Conservation (phyloP, 2,329 filamentous ascomycete genomes). For the Colletotrichum sp. region DNA sequence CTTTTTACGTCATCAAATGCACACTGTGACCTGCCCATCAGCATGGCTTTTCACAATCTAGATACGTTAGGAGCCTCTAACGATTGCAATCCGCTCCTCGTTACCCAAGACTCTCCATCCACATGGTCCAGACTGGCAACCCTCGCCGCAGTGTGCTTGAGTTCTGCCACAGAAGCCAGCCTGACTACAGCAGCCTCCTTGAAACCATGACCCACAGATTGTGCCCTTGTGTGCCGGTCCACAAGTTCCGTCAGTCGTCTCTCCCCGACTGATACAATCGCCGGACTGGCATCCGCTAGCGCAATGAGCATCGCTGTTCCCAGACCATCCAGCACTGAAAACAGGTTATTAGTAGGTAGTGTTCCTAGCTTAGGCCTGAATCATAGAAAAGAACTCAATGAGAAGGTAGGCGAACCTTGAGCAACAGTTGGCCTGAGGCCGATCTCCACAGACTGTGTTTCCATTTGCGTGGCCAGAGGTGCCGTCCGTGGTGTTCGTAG, state of each 20-base stretch:
- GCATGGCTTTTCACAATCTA: rapidly evolving
- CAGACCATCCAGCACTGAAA: not conserved
- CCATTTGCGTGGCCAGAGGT: not conserved
- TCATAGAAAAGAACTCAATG: not conserved
- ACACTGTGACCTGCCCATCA: not conserved
- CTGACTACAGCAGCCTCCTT: not conserved
- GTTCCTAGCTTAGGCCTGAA: not conserved
- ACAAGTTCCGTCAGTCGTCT: not conserved
- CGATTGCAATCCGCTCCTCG: not conserved
- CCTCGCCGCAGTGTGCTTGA: not conserved
- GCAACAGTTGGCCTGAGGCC: not conserved
- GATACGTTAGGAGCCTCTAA: rapidly evolving
- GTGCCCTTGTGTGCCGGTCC: not conserved
- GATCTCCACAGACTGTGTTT: not conserved
- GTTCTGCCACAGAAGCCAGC: not conserved
- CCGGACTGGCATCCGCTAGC: not conserved
- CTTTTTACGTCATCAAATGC: not conserved
- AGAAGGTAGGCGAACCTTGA: not conserved
- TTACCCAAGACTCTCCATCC: not conserved
- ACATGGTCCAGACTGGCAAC: not conserved
- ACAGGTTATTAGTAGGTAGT: rapidly evolving
- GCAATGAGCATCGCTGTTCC: not conserved
- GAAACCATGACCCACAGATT: not conserved
- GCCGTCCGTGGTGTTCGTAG: not conserved
- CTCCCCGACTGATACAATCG: not conserved